Conservation (phyloP, 2,329 filamentous ascomycete species). For the Nakataea oryzae region DNA sequence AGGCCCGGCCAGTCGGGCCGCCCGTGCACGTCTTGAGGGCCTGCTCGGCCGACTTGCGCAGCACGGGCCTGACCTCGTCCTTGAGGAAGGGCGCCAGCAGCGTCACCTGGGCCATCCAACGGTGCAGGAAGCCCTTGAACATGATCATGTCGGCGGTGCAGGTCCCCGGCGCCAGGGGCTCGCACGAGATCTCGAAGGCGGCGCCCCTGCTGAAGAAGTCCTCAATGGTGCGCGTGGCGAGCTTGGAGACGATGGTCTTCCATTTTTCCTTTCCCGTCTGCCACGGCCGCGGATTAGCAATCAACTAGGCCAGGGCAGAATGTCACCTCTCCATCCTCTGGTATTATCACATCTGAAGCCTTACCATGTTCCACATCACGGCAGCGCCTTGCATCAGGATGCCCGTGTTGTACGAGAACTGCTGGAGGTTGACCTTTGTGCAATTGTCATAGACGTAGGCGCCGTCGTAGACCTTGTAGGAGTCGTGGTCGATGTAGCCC, state of each 20-base stretch:
- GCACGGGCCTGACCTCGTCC: slow-evolving; percentile 37
- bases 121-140: slow-evolving; percentile 52
- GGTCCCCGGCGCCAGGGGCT: slow-evolving; percentile 28
- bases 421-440: slow-evolving; percentile 46
- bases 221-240: slow-evolving; percentile 38
- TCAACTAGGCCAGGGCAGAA: too few relatives aligned
- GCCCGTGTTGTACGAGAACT: slow-evolving; percentile 59
- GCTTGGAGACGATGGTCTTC: slow-evolving; percentile 41
- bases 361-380: slow-evolving; percentile 56
- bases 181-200: slow-evolving; percentile 57
- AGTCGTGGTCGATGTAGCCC: slow-evolving; percentile 46
- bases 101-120: slow-evolving; percentile 50
- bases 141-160: slow-evolving; percentile 54
- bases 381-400: slow-evolving; percentile 52
- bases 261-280: slow-evolving; percentile 25
- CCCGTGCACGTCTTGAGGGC: slow-evolving; percentile 48
- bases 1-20: slow-evolving; percentile 44
- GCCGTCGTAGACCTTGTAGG: slow-evolving; percentile 51
- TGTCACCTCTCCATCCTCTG: too few relatives aligned
- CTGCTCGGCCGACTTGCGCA: slow-evolving; percentile 44
- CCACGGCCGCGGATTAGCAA: too few relatives aligned
- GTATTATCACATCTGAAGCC: too few relatives aligned
- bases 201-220: slow-evolving; percentile 55
- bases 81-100: slow-evolving; percentile 53
- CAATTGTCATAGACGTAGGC: slow-evolving; percentile 47